Evolutionary conservation across 2,329 filamentous ascomycete genomes (phyloP).

Genomic region (Pestalotiopsis sp.): DNA sequence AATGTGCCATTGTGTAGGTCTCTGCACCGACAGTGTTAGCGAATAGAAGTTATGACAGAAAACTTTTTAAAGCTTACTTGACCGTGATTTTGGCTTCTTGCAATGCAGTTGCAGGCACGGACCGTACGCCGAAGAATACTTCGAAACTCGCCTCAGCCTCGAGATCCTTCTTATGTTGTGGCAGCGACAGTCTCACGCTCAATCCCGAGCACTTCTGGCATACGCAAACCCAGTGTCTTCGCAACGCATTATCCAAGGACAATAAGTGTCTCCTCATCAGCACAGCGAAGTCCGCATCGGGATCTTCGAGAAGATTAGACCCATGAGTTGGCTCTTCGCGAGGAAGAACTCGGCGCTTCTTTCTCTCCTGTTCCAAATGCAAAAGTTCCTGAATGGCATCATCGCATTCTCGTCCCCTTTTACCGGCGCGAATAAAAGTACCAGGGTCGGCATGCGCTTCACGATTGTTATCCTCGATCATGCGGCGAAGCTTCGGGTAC

Average conservation of each 20-base stretch:
- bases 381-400: constrained; percentile 27
- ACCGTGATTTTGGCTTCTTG: constrained; percentile 23
- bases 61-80: constrained; percentile 19
- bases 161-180: constrained; percentile 13
- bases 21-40: constrained; percentile 14
- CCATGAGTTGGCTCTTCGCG: constrained; percentile 24
- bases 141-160: constrained; percentile 16
- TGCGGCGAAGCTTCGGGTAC: neutral
- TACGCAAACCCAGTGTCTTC: constrained; percentile 25
- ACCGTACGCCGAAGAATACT: constrained; percentile 22
- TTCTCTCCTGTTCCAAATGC: constrained; percentile 17
- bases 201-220: constrained; percentile 19
- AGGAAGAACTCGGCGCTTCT: constrained; percentile 30
- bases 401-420: constrained; percentile 27
- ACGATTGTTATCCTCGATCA: neutral
- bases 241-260: constrained; percentile 27
- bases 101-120: constrained; percentile 17
- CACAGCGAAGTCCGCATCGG: constrained; percentile 22
- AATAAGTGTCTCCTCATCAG: constrained; percentile 27
- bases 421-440: constrained; percentile 23
- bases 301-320: constrained; percentile 7
- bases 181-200: constrained; percentile 20
- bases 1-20: constrained; percentile 5
- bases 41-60: constrained; percentile 9
- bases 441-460: constrained; percentile 17